These are phyloP conservation scores for Aquilaria yunnanensis DNA, from an alignment of 345 rosid genomes.

Conservation along the genomic window DNA sequence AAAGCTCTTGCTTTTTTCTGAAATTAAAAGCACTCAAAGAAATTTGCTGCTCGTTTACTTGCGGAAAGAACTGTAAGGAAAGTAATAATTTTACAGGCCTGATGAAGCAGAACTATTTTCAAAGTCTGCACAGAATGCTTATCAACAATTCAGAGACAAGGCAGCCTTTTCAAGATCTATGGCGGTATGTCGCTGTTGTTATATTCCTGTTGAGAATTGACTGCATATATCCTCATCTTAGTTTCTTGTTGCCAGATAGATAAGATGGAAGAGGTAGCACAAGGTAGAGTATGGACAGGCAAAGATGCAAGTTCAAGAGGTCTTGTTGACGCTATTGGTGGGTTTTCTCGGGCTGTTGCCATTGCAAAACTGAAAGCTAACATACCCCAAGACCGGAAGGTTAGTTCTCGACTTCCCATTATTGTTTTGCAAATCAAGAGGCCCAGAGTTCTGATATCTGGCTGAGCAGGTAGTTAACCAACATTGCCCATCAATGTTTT, in stretches of 20 bases:
- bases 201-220: neutral
- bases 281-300: slow-evolving; percentile 99
- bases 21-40: slow-evolving; percentile 4
- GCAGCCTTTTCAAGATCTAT: slow-evolving; percentile 88
- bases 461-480: neutral
- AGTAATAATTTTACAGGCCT: slow-evolving; percentile 35
- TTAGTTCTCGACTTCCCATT: slow-evolving; percentile 11
- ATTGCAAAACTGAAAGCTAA: slow-evolving; percentile 80
- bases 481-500: no score
- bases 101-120: slow-evolving; percentile 93
- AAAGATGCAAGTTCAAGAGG: slow-evolving; percentile 78
- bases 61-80: neutral
- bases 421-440: neutral
- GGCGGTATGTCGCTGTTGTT: slow-evolving; percentile 43
- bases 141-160: slow-evolving; percentile 77
- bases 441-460: slow-evolving; percentile 1
- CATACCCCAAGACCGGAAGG: slow-evolving; percentile 62
- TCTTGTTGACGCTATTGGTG: slow-evolving; percentile 83
- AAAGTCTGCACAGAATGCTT: slow-evolving; percentile 73
- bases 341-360: slow-evolving; percentile 80
- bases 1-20: neutral
- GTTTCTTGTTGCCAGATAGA: slow-evolving; percentile 40
- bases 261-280: slow-evolving; percentile 92
- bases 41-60: no score
- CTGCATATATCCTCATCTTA: neutral